phyloP scores from a whole-genome alignment of 441 rosid genomes.

The Raphanus hybrid region DNA sequence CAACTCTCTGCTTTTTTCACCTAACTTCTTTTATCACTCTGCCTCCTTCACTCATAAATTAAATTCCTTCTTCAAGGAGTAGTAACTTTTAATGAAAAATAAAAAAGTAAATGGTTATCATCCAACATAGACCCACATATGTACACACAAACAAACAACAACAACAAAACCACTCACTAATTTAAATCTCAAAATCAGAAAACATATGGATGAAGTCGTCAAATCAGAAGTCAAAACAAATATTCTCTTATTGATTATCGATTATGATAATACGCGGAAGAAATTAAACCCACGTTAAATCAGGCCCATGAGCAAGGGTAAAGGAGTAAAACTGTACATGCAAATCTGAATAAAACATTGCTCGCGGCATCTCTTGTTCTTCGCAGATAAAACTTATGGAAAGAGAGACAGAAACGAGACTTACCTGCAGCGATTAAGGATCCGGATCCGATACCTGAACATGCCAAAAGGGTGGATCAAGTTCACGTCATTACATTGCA shows the following conservation, averaged over 20 bases:
- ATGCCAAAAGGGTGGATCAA: conserved; percentile 94
- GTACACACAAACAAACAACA: neutral
- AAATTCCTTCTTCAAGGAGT: neutral
- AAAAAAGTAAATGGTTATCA: neutral
- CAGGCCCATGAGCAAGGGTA: neutral
- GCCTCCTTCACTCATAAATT: conserved; percentile 23
- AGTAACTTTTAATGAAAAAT: neutral
- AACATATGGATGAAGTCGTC: neutral
- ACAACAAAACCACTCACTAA: neutral
- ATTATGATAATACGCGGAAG: neutral
- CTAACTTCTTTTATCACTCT: conserved; percentile 24
- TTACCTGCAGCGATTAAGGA: neutral
- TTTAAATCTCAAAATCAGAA: neutral
- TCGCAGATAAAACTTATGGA: conserved; percentile 4
- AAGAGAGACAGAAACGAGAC: neutral
- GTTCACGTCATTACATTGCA: conserved; percentile 70
- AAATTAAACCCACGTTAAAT: neutral
- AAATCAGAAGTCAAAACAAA: too few species aligned
- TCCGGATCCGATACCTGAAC: conserved; percentile 47
- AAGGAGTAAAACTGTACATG: neutral
- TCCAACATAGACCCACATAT: neutral
- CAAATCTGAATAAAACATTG: neutral
- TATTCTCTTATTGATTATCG: neutral
- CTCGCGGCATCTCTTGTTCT: conserved; percentile 8
- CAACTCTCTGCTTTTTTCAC: conserved; percentile 13